Conservation (phyloP, 2,329 filamentous ascomycete genomes). For the Leptoxyphium fumago region DNA sequence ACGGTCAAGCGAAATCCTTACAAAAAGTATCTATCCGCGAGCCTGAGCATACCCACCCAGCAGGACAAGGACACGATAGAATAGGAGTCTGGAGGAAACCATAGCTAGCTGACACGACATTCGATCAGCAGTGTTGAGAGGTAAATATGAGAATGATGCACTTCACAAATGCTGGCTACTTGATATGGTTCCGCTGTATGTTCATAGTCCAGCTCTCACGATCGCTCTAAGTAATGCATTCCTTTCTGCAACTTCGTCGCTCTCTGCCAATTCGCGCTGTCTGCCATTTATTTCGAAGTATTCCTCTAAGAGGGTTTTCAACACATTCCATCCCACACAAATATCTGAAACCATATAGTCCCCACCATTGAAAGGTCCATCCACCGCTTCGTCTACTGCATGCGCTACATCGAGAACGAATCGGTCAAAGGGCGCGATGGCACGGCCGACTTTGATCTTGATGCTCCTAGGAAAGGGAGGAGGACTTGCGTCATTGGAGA, state of each 20-base stretch:
- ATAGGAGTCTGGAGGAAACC: conserved; percentile 34
- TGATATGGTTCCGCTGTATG: too few species aligned
- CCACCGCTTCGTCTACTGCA: background rate
- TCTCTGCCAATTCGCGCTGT: background rate
- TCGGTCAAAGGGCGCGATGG: background rate
- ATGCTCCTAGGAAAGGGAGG: too few species aligned
- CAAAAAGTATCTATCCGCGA: conserved; percentile 38
- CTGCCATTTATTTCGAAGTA: background rate
- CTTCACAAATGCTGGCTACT: too few species aligned
- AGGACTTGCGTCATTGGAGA: too few species aligned
- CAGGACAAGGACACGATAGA: conserved; percentile 36
- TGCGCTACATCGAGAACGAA: background rate
- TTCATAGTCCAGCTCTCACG: too few species aligned
- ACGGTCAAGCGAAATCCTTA: conserved; percentile 27
- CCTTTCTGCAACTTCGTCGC: background rate
- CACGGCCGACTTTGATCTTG: background rate
- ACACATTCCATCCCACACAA: background rate
- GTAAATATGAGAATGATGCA: too few species aligned
- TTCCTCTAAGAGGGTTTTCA: background rate
- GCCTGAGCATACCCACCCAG: conserved; percentile 40
- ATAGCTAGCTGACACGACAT: background rate
- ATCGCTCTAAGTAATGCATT: background rate
- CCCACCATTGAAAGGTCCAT: background rate
- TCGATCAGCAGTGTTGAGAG: too few species aligned
- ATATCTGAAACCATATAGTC: background rate